These are phyloP conservation scores for Calonectria montana DNA, from an alignment of 2,329 filamentous ascomycete genomes.

Conservation along the genomic window DNA sequence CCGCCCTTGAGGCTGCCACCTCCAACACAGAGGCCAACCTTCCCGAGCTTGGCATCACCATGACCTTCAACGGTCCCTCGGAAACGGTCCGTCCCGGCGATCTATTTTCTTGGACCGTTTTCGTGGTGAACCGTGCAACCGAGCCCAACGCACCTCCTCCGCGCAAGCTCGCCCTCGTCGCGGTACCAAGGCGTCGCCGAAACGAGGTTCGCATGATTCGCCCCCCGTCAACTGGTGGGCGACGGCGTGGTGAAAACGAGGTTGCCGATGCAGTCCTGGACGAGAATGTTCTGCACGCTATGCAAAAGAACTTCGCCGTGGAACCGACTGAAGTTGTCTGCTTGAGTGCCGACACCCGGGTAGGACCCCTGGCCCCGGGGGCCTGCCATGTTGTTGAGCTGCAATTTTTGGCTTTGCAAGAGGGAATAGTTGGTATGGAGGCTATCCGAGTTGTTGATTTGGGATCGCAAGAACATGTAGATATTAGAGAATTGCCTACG, in stretches of 20 bases:
- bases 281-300: constrained; percentile 76
- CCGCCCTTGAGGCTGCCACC: constrained; percentile 66
- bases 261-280: constrained; percentile 77
- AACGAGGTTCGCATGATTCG: constrained; percentile 65
- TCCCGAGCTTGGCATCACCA: constrained; percentile 76
- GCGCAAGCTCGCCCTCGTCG: constrained; percentile 77
- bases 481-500: constrained; percentile 79
- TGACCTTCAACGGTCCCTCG: constrained; percentile 76
- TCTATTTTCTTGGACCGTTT: constrained; percentile 78
- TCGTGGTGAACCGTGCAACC: constrained; percentile 78
- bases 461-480: constrained; percentile 79
- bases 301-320: constrained; percentile 73
- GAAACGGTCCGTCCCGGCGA: constrained; percentile 70
- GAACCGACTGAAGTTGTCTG: constrained; percentile 78
- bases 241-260: constrained; percentile 51
- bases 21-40: constrained; percentile 58
- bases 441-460: constrained; percentile 80
- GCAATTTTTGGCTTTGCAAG: constrained; percentile 75
- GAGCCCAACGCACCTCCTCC: constrained; percentile 55
- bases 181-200: constrained; percentile 73
- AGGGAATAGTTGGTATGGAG: constrained; percentile 77
- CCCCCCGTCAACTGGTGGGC: constrained; percentile 62
- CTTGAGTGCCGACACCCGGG: constrained; percentile 77
- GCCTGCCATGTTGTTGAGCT: constrained; percentile 81
- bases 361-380: constrained; percentile 77